phyloP scores from a whole-genome alignment of 2,329 filamentous ascomycete genomes.

The Plenodomus lindquistii region DNA sequence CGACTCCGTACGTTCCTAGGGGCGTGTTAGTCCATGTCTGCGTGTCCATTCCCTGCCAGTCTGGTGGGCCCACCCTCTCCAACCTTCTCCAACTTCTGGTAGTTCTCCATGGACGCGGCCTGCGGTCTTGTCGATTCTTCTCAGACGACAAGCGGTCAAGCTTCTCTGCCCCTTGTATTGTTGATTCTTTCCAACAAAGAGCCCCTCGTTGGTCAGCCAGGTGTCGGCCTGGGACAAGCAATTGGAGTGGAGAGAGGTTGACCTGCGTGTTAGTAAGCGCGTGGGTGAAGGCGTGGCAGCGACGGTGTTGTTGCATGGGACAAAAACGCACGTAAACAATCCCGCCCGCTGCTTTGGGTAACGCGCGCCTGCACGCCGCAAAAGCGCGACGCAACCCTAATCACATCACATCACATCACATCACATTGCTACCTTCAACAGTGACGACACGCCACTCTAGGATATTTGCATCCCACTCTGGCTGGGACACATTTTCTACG shows the following conservation, averaged over 20 bases:
- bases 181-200: too few species aligned
- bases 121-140: slow-evolving; percentile 7
- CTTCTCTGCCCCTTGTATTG: slow-evolving; percentile 1
- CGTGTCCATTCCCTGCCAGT: neutral
- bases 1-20: slow-evolving; percentile 87
- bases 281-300: slow-evolving; percentile 8
- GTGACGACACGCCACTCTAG: too few species aligned
- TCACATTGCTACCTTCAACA: too few species aligned
- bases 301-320: slow-evolving; percentile 25
- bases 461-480: too few species aligned
- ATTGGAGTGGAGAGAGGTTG: too few species aligned
- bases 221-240: too few species aligned
- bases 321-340: slow-evolving; percentile 29
- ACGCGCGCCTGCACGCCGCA: slow-evolving; percentile 23
- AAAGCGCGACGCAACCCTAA: slow-evolving; percentile 26
- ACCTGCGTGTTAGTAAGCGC: slow-evolving; percentile 36
- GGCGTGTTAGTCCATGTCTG: slow-evolving; percentile 7
- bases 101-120: slow-evolving; percentile 76
- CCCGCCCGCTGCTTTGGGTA: slow-evolving; percentile 18
- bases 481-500: too few species aligned
- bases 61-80: slow-evolving; percentile 72
- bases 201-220: too few species aligned
- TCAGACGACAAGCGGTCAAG: slow-evolving; percentile 26
- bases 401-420: too few species aligned
- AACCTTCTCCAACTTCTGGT: slow-evolving; percentile 95